These are phyloP conservation scores for Rhizoclosmatium globosum DNA, from an alignment of 192 early-diverging fungal species.

Conservation along the genomic window DNA sequence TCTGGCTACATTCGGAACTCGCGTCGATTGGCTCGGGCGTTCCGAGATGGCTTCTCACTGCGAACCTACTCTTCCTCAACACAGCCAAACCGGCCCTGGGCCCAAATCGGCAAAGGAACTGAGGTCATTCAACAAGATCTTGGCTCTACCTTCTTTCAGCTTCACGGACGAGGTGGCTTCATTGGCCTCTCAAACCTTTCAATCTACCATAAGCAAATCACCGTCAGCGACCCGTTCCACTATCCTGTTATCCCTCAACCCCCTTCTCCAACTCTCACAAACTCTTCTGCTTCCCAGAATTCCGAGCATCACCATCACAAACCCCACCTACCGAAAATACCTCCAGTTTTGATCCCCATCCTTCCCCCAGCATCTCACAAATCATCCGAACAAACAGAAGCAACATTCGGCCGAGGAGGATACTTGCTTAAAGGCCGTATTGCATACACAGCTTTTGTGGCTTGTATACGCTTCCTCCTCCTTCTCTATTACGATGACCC, in stretches of 20 bases:
- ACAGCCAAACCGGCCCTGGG: slow-evolving; percentile 9
- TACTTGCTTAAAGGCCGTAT: slow-evolving; percentile 13
- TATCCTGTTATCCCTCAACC: neutral
- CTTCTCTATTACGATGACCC: slow-evolving; percentile 21
- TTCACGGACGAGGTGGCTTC: neutral
- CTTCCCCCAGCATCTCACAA: neutral
- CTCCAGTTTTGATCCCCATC: neutral
- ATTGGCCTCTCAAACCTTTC: neutral
- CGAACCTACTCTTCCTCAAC: too few relatives aligned
- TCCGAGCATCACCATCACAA: neutral
- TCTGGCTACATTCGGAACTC: too few relatives aligned
- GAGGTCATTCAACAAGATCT: slow-evolving; percentile 23
- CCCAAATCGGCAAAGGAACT: slow-evolving; percentile 28
- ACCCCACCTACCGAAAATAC: neutral
- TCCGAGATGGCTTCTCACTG: too few relatives aligned
- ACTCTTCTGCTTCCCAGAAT: neutral
- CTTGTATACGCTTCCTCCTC: neutral
- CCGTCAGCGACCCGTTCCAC: slow-evolving; percentile 35
- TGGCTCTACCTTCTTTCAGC: neutral
- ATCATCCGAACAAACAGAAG: neutral
- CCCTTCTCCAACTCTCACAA: neutral
- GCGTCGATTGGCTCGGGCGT: too few relatives aligned
- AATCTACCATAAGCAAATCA: slow-evolving; percentile 11
- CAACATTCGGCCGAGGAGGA: neutral
- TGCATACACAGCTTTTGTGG: slow-evolving; percentile 6